Conservation (phyloP, 768 basidiomycete genomes). For the Tylopilus intermedius region DNA sequence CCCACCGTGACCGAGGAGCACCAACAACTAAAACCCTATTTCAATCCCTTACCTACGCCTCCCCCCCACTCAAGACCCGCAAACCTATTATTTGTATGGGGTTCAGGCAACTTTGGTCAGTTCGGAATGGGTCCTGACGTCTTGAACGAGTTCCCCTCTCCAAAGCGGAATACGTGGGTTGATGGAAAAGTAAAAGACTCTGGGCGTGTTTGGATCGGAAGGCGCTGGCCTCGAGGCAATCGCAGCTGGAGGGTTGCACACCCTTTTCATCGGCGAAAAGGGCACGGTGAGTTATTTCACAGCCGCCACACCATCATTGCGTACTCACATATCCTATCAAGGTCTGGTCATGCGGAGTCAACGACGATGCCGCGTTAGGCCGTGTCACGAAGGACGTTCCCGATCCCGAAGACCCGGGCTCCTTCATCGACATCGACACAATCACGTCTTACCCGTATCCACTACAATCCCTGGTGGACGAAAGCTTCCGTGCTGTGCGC, state of each 20-base stretch:
- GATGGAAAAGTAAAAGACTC: slow-evolving; percentile 70
- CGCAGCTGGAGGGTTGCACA: slow-evolving; percentile 84
- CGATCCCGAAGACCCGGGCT: slow-evolving; percentile 53
- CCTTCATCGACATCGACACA: slow-evolving; percentile 50
- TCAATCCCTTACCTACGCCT: slow-evolving; percentile 61
- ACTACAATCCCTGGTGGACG: slow-evolving; percentile 62
- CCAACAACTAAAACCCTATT: slow-evolving; percentile 49
- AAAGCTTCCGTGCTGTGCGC: slow-evolving; percentile 78
- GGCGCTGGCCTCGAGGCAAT: slow-evolving; percentile 79
- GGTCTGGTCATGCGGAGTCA: slow-evolving; percentile 84
- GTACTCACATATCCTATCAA: slow-evolving; percentile 26
- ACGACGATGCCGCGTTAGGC: slow-evolving; percentile 86
- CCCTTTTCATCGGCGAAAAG: slow-evolving; percentile 81
- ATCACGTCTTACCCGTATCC: slow-evolving; percentile 59
- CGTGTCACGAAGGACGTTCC: slow-evolving; percentile 62
- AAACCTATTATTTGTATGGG: slow-evolving; percentile 79
- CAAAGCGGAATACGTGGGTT: slow-evolving; percentile 72
- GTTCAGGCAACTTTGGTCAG: slow-evolving; percentile 92
- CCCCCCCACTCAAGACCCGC: slow-evolving; percentile 57
- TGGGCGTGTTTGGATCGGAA: slow-evolving; percentile 62
- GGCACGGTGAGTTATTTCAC: slow-evolving; percentile 65
- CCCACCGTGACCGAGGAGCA: slow-evolving; percentile 29
- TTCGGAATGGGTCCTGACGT: slow-evolving; percentile 82
- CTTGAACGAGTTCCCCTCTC: slow-evolving; percentile 69
- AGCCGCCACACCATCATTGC: neutral